Base-by-base conservation (phyloP, 2,329 filamentous ascomycete species). In the Plenodomus lindquistii region DNA sequence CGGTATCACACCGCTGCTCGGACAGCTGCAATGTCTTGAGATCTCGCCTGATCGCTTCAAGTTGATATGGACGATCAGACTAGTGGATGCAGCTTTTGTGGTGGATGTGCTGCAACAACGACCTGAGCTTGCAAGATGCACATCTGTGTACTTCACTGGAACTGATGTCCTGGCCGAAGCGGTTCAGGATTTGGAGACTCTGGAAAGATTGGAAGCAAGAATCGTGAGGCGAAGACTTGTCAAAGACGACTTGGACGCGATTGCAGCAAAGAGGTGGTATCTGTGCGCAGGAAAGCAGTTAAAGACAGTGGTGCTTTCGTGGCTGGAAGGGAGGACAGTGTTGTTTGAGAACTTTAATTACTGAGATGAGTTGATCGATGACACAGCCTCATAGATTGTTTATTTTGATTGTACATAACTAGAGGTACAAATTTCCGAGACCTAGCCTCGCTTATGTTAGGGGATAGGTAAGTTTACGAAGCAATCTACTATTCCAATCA, bases 1-100 rank as follows among this genome's bases (percentile, higher is more conserved):
- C 6, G 91, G 91, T 0, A 89, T 95, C 52, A 96, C 91, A 21
- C 91, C 91, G 1, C 60, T 94, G 3, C 75, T 95, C n/a, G 84
- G 85, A 0, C 87, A 90, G 59, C 65, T 90, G 1, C 69, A 76
- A 48, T 37, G 22, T 5, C 38, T 66, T 0, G 21, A 52, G 34
- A 2, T 62, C 2, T 15, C 27, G 0, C 48, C 55, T 1, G 45
- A 39, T 2, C 38, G 68, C 3, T 65, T 94, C 31, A 73, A 62
- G 20, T 65, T 94, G 4, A 75, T 91, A 1, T 95, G 90, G 91
- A 85, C 83, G 1, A 58, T 92, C 3, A 76, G 80, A 6, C 68
- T 71, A 0, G 78, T 76, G 2, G 91, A 95, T 69, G 46, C 89
- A 1, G 76, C 76, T 0, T 69, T 94, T 1, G 86, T 85, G 0